Conservation (phyloP, 129 eudicot species). For the Tagetes patula region DNA sequence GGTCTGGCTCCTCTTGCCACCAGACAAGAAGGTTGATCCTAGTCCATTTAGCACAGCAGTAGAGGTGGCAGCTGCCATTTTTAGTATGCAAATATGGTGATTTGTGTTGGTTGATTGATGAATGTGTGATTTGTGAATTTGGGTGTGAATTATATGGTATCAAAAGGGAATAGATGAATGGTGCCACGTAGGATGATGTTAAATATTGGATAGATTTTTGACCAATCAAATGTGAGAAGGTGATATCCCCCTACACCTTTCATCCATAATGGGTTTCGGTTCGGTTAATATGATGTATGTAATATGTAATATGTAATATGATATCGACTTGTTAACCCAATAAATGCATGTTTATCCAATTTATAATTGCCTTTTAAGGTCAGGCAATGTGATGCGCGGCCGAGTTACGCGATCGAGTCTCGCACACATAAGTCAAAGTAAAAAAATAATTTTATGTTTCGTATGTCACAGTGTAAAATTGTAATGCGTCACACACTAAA, state of each 20-base stretch:
- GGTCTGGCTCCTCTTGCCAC: constrained; percentile 60
- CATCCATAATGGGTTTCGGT: background rate
- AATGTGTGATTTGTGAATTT: background rate
- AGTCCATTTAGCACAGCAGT: constrained; percentile 77
- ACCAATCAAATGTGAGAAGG: constrained; percentile 54
- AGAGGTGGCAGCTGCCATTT: constrained; percentile 59
- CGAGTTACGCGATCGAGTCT: too few species aligned
- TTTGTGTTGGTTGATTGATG: background rate
- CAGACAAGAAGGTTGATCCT: constrained; percentile 71
- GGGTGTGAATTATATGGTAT: constrained; percentile 31
- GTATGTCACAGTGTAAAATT: too few species aligned
- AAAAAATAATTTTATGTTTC: too few species aligned
- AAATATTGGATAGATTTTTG: constrained; percentile 70
- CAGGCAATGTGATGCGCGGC: too few species aligned
- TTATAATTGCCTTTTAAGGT: too few species aligned
- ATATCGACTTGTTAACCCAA: too few species aligned
- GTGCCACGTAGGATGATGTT: constrained; percentile 56
- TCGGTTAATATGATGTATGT: too few species aligned
- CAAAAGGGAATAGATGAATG: constrained; percentile 33
- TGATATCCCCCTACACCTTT: constrained; percentile 33
- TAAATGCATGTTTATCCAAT: too few species aligned
- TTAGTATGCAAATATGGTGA: background rate
- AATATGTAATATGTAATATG: too few species aligned
- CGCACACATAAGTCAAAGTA: too few species aligned
- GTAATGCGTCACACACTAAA: too few species aligned